Evolutionary conservation across 768 basidiomycete genomes (phyloP).

Genomic region (Leccinellum rugosiceps): DNA sequence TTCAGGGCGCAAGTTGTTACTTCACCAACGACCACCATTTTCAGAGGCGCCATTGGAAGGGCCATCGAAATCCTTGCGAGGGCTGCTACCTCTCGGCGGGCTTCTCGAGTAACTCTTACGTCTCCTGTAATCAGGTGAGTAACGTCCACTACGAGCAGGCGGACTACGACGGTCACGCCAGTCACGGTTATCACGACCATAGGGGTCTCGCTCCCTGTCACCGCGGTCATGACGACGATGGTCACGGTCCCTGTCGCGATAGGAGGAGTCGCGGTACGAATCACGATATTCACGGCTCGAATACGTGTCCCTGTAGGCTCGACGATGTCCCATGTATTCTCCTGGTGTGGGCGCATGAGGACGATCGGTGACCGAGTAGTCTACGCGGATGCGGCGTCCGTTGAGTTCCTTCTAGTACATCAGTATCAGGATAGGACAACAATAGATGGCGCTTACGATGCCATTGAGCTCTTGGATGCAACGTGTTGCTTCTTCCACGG

Average conservation of each 20-base stretch:
- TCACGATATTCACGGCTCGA: constrained; percentile 45
- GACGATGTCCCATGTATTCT: constrained; percentile 94
- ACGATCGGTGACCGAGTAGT: constrained; percentile 91
- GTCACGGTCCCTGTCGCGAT: constrained; percentile 49
- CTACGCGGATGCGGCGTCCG: constrained; percentile 93
- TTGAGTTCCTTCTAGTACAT: constrained; percentile 70
- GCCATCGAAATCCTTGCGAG: constrained; percentile 47
- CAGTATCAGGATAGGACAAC: not conserved
- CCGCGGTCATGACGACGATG: constrained; percentile 35
- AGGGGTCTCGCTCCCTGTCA: constrained; percentile 56
- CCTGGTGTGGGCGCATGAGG: constrained; percentile 97
- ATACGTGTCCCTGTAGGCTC: constrained; percentile 47
- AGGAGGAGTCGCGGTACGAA: constrained; percentile 38
- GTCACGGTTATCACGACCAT: constrained; percentile 68
- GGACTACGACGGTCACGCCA: constrained; percentile 83
- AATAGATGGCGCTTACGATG: constrained; percentile 51
- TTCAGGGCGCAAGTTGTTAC: constrained; percentile 17
- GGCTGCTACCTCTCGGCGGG: constrained; percentile 71
- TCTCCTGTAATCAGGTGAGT: constrained; percentile 75
- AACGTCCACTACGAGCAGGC: constrained; percentile 59
- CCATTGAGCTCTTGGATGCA: constrained; percentile 94
- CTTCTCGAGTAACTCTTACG: constrained; percentile 78
- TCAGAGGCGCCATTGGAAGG: constrained; percentile 40
- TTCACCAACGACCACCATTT: constrained; percentile 61
- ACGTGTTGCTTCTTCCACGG: constrained; percentile 80